These are phyloP conservation scores for Rhodotorula sp. DNA, from an alignment of 1,284 basidiomycete species.

Conservation along the genomic window DNA sequence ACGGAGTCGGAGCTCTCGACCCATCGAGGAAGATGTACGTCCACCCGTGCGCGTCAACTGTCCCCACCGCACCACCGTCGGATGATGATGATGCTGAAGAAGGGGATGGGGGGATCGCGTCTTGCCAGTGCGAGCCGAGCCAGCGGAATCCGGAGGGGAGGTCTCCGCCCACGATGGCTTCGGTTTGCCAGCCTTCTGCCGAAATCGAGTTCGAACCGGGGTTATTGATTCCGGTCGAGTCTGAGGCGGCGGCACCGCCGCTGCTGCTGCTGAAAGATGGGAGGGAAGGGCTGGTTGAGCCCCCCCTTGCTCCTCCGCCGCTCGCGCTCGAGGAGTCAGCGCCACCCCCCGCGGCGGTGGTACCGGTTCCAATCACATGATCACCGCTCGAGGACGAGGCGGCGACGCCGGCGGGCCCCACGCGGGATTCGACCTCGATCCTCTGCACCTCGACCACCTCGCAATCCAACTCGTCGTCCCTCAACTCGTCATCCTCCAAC, in stretches of 20 bases:
- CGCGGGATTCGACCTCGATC: constrained; percentile 27
- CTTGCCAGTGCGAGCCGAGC: constrained; percentile 20
- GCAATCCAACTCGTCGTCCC: constrained; percentile 26
- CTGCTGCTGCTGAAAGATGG: neutral
- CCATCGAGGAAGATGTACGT: constrained; percentile 33
- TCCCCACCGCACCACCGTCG: neutral
- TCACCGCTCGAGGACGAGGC: too few species aligned
- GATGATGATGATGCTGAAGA: too few species aligned
- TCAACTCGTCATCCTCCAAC: constrained; percentile 35
- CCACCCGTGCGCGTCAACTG: constrained; percentile 25
- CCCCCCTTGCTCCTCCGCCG: neutral
- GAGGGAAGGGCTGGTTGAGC: constrained; percentile 1
- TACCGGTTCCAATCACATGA: too few species aligned
- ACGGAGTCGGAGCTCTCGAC: constrained; percentile 2
- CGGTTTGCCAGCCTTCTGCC: constrained; percentile 9
- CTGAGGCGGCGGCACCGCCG: neutral
- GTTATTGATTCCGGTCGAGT: neutral
- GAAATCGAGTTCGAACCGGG: too few species aligned
- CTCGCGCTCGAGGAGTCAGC: neutral
- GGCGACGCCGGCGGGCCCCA: neutral
- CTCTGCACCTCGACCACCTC: constrained; percentile 28
- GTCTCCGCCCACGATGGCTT: constrained; percentile 31
- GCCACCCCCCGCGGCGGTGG: too few species aligned
- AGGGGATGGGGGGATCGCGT: neutral
- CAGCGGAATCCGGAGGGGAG: constrained; percentile 14